A percentile compares a stretch with the other conserved stretches of the same genome.
These are phyloP conservation scores for Penicillium sp. DNA, from an alignment of 2,329 filamentous ascomycete species.

Conservation along the genomic window DNA sequence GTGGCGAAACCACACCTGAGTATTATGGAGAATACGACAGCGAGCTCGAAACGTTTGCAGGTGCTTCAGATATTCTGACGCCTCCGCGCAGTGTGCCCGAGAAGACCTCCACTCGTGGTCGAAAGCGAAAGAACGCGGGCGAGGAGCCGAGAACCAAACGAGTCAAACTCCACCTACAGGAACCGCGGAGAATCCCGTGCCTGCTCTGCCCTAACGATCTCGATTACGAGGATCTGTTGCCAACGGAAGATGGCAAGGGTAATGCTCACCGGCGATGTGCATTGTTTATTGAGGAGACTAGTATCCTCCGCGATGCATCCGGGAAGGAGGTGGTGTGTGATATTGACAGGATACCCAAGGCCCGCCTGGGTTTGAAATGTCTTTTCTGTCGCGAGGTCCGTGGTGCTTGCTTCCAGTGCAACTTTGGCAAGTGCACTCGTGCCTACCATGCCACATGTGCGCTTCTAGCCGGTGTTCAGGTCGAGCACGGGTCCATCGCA, in stretches of 20 bases:
- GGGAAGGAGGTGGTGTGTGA: slow-evolving; percentile 71
- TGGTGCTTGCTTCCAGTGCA: slow-evolving; percentile 96
- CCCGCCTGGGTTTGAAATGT: slow-evolving; percentile 85
- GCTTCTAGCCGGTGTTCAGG: slow-evolving; percentile 81
- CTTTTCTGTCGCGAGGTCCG: slow-evolving; percentile 90
- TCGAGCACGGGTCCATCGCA: slow-evolving; percentile 79
- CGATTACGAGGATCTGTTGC: slow-evolving; percentile 71
- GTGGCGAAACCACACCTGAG: slow-evolving; percentile 66
- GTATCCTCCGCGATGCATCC: slow-evolving; percentile 64
- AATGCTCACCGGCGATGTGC: slow-evolving; percentile 81
- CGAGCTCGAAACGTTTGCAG: slow-evolving; percentile 59
- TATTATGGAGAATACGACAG: slow-evolving; percentile 53
- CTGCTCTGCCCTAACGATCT: slow-evolving; percentile 89
- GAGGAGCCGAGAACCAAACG: slow-evolving; percentile 66
- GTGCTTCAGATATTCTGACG: slow-evolving; percentile 66
- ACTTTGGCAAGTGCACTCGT: slow-evolving; percentile 84
- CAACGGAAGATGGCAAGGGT: slow-evolving; percentile 79
- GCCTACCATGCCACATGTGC: slow-evolving; percentile 96
- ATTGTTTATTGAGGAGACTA: slow-evolving; percentile 86
- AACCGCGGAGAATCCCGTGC: slow-evolving; percentile 71
- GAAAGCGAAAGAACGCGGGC: slow-evolving; percentile 63
- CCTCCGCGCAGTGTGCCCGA: slow-evolving; percentile 70
- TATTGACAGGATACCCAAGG: slow-evolving; percentile 74
- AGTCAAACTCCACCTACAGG: slow-evolving; percentile 67
- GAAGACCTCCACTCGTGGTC: slow-evolving; percentile 56